Base-by-base conservation (phyloP, 768 basidiomycete genomes). In the Auricularia heimuer region DNA sequence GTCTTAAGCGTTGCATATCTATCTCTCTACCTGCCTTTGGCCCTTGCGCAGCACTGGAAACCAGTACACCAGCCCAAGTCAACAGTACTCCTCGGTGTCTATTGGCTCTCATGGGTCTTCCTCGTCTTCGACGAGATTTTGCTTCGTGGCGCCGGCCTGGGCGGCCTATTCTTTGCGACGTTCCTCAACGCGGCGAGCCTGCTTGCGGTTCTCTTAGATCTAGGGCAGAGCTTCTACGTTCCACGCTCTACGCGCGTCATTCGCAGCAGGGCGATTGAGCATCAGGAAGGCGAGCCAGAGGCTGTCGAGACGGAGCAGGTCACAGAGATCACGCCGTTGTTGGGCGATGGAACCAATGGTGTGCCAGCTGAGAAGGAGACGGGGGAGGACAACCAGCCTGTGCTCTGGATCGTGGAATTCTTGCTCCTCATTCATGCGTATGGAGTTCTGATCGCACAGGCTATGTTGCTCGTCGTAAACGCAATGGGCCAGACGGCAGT, bases 401-500 rank as follows among this genome's bases (percentile, higher is more conserved):
- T 78, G 11, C 80, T 80, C 77, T 90, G 89, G 87, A 80, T 86
- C 51, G 66, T 81, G 47, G 85, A 89, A 70, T 70, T 86, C 47
- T 61, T 87, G 3, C 66, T 86, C 4, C 76, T 81, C 1, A 78
- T 88, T 2, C 82, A 84, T 3, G 61, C 83, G 1, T 83, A 85
- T 0, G 77, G 82, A 2, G 77, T 85, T 12, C 70, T 89, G 47
- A 65, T 85, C 11, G 77, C 76, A 61, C 83, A 90, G 69, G 75
- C 86, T 35, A 73, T 74, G 0, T 68, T 84, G 33, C 67, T 86
- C 37, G 21, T 84, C 16, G 56, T 88, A 3, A 76, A 73, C 29
- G 77, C 82, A 2, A 71, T 82, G 68, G 72, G 77, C 29, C 86
- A 90, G 72, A 87, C 86, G 0, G 71, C 88, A 4, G 77, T 78